phyloP scores from a whole-genome alignment of 208 protist species.

The Leishmania tarentolae region DNA sequence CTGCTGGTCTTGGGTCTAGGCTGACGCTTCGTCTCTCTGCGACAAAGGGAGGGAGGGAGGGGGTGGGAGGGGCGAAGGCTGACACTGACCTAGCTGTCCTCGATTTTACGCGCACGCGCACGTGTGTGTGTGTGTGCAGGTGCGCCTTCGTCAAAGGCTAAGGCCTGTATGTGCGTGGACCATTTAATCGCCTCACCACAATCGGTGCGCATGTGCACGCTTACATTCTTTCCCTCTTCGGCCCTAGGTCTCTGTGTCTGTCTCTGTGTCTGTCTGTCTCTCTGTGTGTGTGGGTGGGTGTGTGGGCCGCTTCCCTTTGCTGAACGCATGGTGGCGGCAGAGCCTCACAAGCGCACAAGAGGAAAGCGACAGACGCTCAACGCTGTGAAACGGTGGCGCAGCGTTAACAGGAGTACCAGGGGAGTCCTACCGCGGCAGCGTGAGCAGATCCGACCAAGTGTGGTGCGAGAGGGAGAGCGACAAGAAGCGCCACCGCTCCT shows the following conservation, averaged over 20 bases:
- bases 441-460: background rate
- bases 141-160: background rate
- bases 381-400: background rate
- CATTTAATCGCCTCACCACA: background rate
- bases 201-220: background rate
- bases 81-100: background rate
- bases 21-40: background rate
- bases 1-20: background rate
- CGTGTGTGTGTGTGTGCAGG: background rate
- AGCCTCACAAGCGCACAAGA: background rate
- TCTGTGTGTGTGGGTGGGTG: too few species aligned
- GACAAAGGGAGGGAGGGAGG: background rate
- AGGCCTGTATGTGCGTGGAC: background rate
- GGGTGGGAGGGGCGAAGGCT: background rate
- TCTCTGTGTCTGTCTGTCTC: too few species aligned
- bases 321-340: background rate
- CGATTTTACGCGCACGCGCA: background rate
- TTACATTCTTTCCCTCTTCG: background rate
- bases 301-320: constrained; percentile 1
- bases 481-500: background rate
- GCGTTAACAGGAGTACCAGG: background rate
- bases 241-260: constrained; percentile 5
- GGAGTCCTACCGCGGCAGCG: background rate
- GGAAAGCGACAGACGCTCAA: background rate
- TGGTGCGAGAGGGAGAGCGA: background rate